phyloP scores from a whole-genome alignment of 306 rosid genomes.

The Trifolium repens region DNA sequence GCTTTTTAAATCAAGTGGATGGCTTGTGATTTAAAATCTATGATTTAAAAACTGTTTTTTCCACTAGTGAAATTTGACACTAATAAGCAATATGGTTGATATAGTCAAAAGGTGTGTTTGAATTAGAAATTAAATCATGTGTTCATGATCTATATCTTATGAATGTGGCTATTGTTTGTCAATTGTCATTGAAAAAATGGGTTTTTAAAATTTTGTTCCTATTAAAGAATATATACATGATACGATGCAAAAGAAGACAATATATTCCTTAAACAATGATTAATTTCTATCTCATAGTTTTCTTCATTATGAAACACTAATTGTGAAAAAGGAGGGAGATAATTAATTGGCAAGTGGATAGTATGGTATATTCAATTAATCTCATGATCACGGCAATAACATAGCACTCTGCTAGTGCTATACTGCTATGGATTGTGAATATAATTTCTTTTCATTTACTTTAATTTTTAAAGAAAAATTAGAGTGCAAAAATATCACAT shows the following conservation, averaged over 20 bases:
- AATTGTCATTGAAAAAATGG: slow-evolving; percentile 20
- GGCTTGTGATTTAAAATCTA: no score
- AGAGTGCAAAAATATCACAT: no score
- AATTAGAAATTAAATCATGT: slow-evolving; percentile 20
- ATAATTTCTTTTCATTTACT: no score
- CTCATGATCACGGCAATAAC: slow-evolving; percentile 30
- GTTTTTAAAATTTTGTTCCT: slow-evolving; percentile 2
- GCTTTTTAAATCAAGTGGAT: no score
- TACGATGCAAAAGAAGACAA: slow-evolving; percentile 38
- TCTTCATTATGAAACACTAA: slow-evolving; percentile 15
- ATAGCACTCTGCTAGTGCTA: no score
- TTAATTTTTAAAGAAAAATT: no score
- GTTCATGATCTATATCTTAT: slow-evolving; percentile 23
- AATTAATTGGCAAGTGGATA: slow-evolving; percentile 35
- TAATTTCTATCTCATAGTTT: slow-evolving; percentile 1
- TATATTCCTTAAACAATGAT: slow-evolving; percentile 37
- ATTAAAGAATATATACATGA: background rate
- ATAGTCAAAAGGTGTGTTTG: slow-evolving; percentile 49
- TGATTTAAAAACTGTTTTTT: no score
- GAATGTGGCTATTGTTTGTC: slow-evolving; percentile 49
- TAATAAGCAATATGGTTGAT: slow-evolving; percentile 25
- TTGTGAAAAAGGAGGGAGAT: slow-evolving; percentile 12
- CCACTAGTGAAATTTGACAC: slow-evolving; percentile 40
- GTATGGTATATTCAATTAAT: slow-evolving; percentile 21
- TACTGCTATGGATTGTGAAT: no score